Conservation (phyloP, 2,329 filamentous ascomycete species). For the Bretziella fagacearum region DNA sequence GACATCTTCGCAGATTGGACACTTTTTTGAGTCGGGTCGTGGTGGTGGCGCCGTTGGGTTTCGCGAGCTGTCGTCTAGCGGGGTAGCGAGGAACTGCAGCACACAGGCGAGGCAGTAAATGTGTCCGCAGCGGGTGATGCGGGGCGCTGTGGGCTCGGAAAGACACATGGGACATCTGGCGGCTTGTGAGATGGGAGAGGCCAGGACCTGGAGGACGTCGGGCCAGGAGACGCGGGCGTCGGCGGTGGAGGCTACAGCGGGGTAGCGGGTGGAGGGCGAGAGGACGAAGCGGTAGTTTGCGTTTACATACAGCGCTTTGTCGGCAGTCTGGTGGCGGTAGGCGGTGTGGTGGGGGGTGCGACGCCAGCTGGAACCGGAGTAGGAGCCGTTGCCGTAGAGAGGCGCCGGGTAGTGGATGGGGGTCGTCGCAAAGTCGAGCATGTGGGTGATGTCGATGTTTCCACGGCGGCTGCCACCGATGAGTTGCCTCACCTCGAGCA, state of each 20-base stretch:
- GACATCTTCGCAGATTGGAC: slow-evolving; percentile 84
- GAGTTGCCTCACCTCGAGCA: too few species aligned
- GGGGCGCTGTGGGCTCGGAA: slow-evolving; percentile 76
- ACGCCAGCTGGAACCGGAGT: slow-evolving; percentile 28
- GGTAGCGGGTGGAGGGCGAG: slow-evolving; percentile 61
- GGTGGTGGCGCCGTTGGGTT: slow-evolving; percentile 38
- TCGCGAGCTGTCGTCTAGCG: slow-evolving; percentile 26
- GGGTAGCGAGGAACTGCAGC: slow-evolving; percentile 63
- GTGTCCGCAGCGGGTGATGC: slow-evolving; percentile 94
- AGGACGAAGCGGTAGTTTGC: slow-evolving; percentile 97
- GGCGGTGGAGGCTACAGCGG: slow-evolving; percentile 64
- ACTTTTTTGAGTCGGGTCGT: slow-evolving; percentile 84
- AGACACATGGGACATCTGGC: slow-evolving; percentile 90
- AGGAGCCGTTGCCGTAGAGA: too few species aligned
- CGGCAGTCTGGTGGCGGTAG: slow-evolving; percentile 65
- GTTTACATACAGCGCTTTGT: slow-evolving; percentile 82
- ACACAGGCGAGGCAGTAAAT: slow-evolving; percentile 91
- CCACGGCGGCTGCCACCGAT: slow-evolving; percentile 65
- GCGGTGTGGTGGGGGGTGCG: slow-evolving; percentile 34
- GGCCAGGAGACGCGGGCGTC: slow-evolving; percentile 85
- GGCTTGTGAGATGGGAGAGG: slow-evolving; percentile 73
- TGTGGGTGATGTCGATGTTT: slow-evolving; percentile 90
- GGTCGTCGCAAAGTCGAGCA: too few species aligned
- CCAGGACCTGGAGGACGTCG: slow-evolving; percentile 78
- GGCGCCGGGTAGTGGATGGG: slow-evolving; percentile 76